These are phyloP conservation scores for Xylaria arbuscula DNA, from an alignment of 2,329 filamentous ascomycete species.

Conservation along the genomic window DNA sequence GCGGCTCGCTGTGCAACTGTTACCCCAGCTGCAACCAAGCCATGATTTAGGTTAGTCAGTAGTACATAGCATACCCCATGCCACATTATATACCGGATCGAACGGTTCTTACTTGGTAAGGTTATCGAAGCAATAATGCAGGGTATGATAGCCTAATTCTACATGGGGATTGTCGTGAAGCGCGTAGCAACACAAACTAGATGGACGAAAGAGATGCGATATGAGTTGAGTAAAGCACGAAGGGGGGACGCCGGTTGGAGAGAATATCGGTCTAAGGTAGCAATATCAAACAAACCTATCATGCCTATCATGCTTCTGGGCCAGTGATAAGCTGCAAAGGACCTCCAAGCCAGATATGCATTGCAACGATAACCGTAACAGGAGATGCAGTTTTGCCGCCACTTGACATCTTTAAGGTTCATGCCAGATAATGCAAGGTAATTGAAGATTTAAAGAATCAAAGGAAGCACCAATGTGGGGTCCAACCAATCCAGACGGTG, in stretches of 20 bases:
- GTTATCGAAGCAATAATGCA: not conserved
- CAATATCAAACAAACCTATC: not conserved
- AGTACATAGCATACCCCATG: too few relatives aligned
- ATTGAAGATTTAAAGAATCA: not conserved
- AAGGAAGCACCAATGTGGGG: not conserved
- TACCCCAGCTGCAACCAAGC: constrained; percentile 4
- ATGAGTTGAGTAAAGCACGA: not conserved
- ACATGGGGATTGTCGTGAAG: not conserved
- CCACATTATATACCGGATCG: not conserved
- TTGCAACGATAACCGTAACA: constrained; percentile 1
- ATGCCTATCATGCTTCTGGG: constrained; percentile 5
- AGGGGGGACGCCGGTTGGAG: not conserved
- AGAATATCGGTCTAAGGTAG: not conserved
- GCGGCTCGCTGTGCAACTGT: constrained; percentile 25
- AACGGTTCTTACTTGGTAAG: not conserved
- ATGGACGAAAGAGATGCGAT: not conserved
- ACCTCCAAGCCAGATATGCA: constrained; percentile 13
- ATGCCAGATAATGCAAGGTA: not conserved
- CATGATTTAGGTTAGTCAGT: not conserved
- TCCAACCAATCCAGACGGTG: too few relatives aligned
- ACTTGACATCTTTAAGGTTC: not conserved
- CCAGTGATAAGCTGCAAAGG: not conserved
- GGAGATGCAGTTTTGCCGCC: not conserved
- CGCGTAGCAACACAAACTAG: constrained; percentile 4
- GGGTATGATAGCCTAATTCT: not conserved